phyloP scores from a whole-genome alignment of 148 eudicot genomes.

The Fallopia convolvulus region DNA sequence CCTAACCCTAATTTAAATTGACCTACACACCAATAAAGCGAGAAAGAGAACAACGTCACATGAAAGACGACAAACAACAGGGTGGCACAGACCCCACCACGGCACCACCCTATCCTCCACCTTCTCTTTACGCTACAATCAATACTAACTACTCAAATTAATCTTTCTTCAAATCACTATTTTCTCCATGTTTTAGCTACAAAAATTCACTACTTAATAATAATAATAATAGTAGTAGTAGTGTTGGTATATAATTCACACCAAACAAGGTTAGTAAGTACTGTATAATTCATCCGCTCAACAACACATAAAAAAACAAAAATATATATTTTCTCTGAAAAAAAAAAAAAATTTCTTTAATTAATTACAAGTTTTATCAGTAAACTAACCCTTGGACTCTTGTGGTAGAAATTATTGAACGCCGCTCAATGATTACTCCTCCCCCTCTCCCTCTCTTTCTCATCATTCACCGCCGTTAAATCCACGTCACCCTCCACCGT shows the following conservation, averaged over 20 bases:
- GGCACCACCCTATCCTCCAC: not conserved
- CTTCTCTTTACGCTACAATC: not conserved
- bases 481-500: not conserved
- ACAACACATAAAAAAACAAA: not conserved
- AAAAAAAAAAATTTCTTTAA: not conserved
- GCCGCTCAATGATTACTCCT: conserved; percentile 7
- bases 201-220: not conserved
- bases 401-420: not conserved
- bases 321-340: not conserved
- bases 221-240: no score
- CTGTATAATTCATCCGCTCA: not conserved
- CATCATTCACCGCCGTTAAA: not conserved
- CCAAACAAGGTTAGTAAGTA: not conserved
- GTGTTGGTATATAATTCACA: not conserved
- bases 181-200: not conserved
- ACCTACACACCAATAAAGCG: not conserved
- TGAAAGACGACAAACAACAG: conserved; percentile 2
- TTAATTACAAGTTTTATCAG: not conserved
- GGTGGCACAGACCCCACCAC: not conserved
- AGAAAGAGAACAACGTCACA: not conserved
- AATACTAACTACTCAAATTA: not conserved
- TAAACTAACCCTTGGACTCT: not conserved
- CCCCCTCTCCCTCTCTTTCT: not conserved
- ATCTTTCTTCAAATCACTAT: not conserved
- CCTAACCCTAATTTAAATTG: not conserved